phyloP scores from a whole-genome alignment of 2,329 filamentous ascomycete species.

The Tolypocladium sp. region DNA sequence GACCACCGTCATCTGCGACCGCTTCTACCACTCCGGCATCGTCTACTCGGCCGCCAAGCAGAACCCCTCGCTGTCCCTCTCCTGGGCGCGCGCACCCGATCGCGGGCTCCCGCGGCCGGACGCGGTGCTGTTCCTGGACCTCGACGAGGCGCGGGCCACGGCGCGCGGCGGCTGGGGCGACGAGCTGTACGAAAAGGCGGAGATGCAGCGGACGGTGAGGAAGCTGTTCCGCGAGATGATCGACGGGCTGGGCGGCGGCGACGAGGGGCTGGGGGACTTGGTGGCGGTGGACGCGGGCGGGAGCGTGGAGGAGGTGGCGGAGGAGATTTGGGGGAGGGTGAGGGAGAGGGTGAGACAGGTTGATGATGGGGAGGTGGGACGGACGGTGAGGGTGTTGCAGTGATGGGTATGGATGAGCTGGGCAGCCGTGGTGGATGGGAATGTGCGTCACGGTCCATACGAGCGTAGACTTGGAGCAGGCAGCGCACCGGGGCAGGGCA shows the following conservation, averaged over 20 bases:
- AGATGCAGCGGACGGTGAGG: slow-evolving; percentile 73
- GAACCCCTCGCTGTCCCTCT: slow-evolving; percentile 57
- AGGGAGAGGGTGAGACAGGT: slow-evolving; percentile 36
- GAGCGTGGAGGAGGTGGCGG: slow-evolving; percentile 46
- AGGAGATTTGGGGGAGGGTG: slow-evolving; percentile 45
- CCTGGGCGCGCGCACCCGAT: slow-evolving; percentile 80
- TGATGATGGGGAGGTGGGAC: slow-evolving; percentile 39
- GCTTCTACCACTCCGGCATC: slow-evolving; percentile 91
- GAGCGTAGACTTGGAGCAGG: too few relatives aligned
- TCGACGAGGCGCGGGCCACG: slow-evolving; percentile 63
- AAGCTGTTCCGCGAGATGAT: slow-evolving; percentile 56
- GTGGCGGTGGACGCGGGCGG: slow-evolving; percentile 45
- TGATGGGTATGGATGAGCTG: neutral
- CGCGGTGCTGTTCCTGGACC: slow-evolving; percentile 76
- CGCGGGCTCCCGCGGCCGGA: slow-evolving; percentile 82
- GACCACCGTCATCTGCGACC: slow-evolving; percentile 73
- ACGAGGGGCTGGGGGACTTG: slow-evolving; percentile 42
- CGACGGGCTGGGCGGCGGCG: slow-evolving; percentile 11
- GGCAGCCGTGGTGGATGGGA: neutral
- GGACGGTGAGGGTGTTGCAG: slow-evolving; percentile 31
- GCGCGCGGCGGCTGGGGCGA: slow-evolving; percentile 77
- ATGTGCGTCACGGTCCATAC: neutral
- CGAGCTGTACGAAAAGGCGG: slow-evolving; percentile 79
- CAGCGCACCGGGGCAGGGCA: too few relatives aligned
- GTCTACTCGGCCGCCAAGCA: slow-evolving; percentile 88